Evolutionary conservation across 345 rosid species (phyloP).

Genomic region (Lepidium sativum): DNA sequence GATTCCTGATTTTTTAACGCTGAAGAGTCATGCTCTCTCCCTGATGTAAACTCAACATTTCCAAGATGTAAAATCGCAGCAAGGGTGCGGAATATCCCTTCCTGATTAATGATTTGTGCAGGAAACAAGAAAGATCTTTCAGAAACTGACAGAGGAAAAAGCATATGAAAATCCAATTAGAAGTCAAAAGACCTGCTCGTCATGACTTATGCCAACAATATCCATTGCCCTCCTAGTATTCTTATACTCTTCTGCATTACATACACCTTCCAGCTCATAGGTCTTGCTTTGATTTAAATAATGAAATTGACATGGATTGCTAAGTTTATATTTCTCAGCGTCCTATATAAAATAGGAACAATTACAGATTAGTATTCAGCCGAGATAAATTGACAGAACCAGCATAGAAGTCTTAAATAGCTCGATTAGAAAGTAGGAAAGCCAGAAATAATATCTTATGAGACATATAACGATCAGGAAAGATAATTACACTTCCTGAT

Average conservation of each 20-base stretch:
- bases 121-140: conserved; percentile 4
- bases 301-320: conserved; percentile 72
- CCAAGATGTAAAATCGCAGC: conserved; percentile 97
- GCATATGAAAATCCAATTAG: neutral
- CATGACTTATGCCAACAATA: conserved; percentile 79
- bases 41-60: conserved; percentile 87
- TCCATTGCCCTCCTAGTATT: conserved; percentile 96
- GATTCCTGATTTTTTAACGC: conserved; percentile 72
- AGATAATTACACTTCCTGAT: conserved; percentile 69
- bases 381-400: neutral
- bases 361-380: neutral
- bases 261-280: conserved; percentile 81
- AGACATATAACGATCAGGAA: neutral
- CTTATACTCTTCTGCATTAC: conserved; percentile 74
- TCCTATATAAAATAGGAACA: conserved; percentile 42
- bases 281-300: conserved; percentile 90
- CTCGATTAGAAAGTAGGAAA: conserved; percentile 9
- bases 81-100: conserved; percentile 85
- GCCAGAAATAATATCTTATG: neutral
- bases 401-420: neutral
- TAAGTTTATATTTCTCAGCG: conserved; percentile 75
- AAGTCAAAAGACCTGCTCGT: conserved; percentile 64
- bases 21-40: conserved; percentile 94
- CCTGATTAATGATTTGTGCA: conserved; percentile 52
- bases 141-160: conserved; percentile 2